These are phyloP conservation scores for Gastroboletus turbinatus DNA, from an alignment of 1,284 basidiomycete species.

Conservation along the genomic window DNA sequence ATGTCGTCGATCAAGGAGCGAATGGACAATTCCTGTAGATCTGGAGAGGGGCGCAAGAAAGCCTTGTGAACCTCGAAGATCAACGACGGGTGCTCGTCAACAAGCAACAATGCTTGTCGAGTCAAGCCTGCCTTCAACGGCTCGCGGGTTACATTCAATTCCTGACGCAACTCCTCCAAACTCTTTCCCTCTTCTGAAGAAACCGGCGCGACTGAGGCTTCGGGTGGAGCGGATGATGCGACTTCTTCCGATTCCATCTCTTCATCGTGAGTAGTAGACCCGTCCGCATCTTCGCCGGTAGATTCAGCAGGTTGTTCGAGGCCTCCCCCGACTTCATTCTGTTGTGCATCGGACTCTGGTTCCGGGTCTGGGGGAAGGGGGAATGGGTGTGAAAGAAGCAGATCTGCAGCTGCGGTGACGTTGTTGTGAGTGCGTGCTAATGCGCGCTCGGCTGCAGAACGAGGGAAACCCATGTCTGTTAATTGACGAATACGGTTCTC, in stretches of 20 bases:
- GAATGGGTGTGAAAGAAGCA: conserved; percentile 83
- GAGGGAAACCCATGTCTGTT: conserved; percentile 96
- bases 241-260: conserved; percentile 31
- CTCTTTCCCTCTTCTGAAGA: conserved; percentile 43
- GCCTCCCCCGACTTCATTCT: conserved; percentile 34
- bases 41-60: conserved; percentile 65
- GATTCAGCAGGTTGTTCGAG: conserved; percentile 30
- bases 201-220: conserved; percentile 4
- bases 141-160: conserved; percentile 68
- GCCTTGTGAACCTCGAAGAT: conserved; percentile 88
- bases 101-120: conserved; percentile 69
- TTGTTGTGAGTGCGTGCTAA: conserved; percentile 87
- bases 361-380: conserved; percentile 66
- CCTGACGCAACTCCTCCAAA: conserved; percentile 60
- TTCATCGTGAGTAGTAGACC: conserved; percentile 28
- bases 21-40: conserved; percentile 61
- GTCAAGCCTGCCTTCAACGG: conserved; percentile 66
- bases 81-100: conserved; percentile 85
- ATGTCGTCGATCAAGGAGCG: conserved; percentile 72
- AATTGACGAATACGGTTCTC: conserved; percentile 80
- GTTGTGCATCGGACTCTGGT: conserved; percentile 36
- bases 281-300: conserved; percentile 27
- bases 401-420: conserved; percentile 85
- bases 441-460: conserved; percentile 82
- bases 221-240: conserved; percentile 16